Percentiles rank a stretch among this genome's conserved stretches.
These are phyloP conservation scores for Tetracladium marchalianum DNA, from an alignment of 495 filamentous ascomycete genomes.

Conservation along the genomic window DNA sequence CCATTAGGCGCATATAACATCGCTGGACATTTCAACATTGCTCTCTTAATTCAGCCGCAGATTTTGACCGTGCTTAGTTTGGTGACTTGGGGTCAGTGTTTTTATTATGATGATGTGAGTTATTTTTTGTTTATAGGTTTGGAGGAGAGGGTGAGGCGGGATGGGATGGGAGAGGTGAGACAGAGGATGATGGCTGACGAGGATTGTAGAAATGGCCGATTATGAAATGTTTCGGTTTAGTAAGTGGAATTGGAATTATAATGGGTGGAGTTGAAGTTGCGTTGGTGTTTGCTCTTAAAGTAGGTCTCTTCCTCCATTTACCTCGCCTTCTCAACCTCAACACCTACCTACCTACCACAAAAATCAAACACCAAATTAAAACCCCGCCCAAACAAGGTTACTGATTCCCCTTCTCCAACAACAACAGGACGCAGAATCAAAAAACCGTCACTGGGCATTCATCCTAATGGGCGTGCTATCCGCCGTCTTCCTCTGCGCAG, in stretches of 20 bases:
- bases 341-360: background rate
- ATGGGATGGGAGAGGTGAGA: background rate
- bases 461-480: constrained; percentile 53
- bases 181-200: background rate
- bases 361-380: no score
- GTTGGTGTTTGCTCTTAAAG: constrained; percentile 39
- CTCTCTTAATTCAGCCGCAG: constrained; percentile 50
- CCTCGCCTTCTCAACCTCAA: background rate
- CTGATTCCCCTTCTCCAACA: background rate
- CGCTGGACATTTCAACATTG: constrained; percentile 48
- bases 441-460: constrained; percentile 35
- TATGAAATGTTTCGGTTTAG: constrained; percentile 29
- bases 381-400: no score
- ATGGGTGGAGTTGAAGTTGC: constrained; percentile 42
- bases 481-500: constrained; percentile 44
- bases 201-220: constrained; percentile 33
- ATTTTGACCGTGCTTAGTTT: constrained; percentile 51
- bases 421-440: constrained; percentile 13
- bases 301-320: constrained; percentile 15
- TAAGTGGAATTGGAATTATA: constrained; percentile 26
- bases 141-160: background rate
- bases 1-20: constrained; percentile 60
- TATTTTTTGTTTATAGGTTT: background rate
- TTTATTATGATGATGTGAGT: constrained; percentile 45
- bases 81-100: constrained; percentile 54